Percentiles rank a stretch among this genome's conserved stretches.
Conservation (phyloP, 169 alveolate genomes). For the Plasmodium relictum region DNA sequence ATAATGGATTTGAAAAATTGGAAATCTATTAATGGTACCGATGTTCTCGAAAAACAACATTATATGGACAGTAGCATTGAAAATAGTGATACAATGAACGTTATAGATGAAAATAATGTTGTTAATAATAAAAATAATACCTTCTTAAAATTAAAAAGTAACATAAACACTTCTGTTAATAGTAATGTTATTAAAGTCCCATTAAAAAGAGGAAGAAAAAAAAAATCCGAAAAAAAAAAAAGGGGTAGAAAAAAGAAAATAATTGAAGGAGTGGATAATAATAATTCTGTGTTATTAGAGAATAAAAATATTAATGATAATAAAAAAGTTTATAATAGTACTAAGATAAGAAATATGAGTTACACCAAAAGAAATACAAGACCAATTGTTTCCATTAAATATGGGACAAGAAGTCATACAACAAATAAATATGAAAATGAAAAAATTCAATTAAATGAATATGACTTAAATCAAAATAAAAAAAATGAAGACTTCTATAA, state of each 20-base stretch:
- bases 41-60: neutral
- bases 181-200: conserved; percentile 27
- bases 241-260: conserved; percentile 73
- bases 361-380: conserved; percentile 21
- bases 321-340: neutral
- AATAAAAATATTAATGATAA: neutral
- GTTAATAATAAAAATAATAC: neutral
- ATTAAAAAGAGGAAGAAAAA: conserved; percentile 68
- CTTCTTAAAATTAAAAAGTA: neutral
- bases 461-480: conserved; percentile 2
- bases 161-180: neutral
- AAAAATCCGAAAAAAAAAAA: conserved; percentile 75
- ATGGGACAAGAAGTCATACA: conserved; percentile 61
- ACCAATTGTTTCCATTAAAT: conserved; percentile 52
- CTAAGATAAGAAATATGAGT: conserved; percentile 8
- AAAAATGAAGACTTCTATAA: conserved; percentile 19
- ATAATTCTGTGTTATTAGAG: conserved; percentile 1
- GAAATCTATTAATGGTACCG: neutral
- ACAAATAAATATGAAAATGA: conserved; percentile 21
- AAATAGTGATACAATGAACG: neutral
- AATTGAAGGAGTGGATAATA: conserved; percentile 1
- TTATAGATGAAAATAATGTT: neutral
- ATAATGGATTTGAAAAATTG: conserved; percentile 8
- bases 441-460: conserved; percentile 4
- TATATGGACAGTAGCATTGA: neutral